phyloP scores from a whole-genome alignment of 1,284 basidiomycete genomes.

The Neonothopanus nambi region DNA sequence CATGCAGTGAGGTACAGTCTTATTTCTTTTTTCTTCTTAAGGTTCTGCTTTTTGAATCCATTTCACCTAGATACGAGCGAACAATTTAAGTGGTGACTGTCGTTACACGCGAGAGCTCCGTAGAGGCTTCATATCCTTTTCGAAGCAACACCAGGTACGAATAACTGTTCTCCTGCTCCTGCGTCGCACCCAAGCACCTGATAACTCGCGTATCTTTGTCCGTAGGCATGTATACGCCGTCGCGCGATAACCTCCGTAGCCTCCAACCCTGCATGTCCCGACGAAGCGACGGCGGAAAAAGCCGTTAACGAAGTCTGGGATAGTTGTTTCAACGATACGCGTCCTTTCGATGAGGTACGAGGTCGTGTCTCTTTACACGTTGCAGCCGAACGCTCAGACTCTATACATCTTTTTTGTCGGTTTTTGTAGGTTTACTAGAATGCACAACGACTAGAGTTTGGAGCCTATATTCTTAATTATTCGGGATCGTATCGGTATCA shows the following conservation, averaged over 20 bases:
- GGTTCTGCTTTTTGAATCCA: not conserved
- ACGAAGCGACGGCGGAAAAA: constrained; percentile 75
- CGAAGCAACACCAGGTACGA: constrained; percentile 90
- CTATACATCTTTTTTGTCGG: too few species aligned
- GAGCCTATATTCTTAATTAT: too few species aligned
- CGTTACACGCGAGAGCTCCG: constrained; percentile 79
- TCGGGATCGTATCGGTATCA: too few species aligned
- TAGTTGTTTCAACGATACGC: constrained; percentile 92
- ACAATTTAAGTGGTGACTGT: constrained; percentile 93
- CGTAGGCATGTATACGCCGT: constrained; percentile 84
- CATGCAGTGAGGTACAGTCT: constrained; percentile 85
- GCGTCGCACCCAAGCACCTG: too few species aligned
- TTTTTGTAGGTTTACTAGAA: too few species aligned
- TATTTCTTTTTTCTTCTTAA: constrained; percentile 9
- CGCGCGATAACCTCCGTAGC: constrained; percentile 83
- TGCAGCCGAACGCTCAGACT: too few species aligned
- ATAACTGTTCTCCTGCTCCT: not conserved
- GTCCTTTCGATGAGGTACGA: constrained; percentile 93
- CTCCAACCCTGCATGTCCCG: constrained; percentile 81
- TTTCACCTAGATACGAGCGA: constrained; percentile 81
- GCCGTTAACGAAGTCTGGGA: constrained; percentile 97
- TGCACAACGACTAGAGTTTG: too few species aligned
- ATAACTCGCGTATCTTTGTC: too few species aligned
- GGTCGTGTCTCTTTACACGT: too few species aligned
- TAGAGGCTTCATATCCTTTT: constrained; percentile 76